A percentile compares a stretch with the other conserved stretches of the same genome.
phyloP scores from a whole-genome alignment of 106 monocot species.

The Phalaenopsis aphrodite region DNA sequence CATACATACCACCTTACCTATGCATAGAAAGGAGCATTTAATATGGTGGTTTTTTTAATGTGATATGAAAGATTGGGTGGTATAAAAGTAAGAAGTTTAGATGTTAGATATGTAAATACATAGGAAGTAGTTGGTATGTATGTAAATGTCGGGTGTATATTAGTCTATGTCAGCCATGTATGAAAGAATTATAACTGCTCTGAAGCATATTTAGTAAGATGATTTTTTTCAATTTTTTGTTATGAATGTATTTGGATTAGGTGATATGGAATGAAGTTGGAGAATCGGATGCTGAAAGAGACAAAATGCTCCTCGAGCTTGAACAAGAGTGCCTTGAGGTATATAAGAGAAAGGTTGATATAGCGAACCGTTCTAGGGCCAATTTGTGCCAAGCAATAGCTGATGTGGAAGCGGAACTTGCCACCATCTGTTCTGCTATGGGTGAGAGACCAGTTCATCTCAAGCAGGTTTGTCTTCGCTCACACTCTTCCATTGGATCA shows the following conservation, averaged over 20 bases:
- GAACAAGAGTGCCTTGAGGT: constrained; percentile 70
- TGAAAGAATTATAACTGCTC: neutral
- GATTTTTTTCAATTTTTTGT: neutral
- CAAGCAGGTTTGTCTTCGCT: constrained; percentile 23
- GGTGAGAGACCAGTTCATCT: constrained; percentile 40
- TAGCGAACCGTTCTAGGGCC: constrained; percentile 43
- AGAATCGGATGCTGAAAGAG: constrained; percentile 60
- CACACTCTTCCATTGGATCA: neutral
- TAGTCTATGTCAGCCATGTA: neutral
- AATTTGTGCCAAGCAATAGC: constrained; percentile 53
- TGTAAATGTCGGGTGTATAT: too few species aligned
- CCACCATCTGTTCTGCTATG: constrained; percentile 47
- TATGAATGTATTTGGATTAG: constrained; percentile 24
- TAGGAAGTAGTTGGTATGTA: too few species aligned
- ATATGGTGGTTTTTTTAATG: too few species aligned
- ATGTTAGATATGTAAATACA: too few species aligned
- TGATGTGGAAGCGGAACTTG: constrained; percentile 57
- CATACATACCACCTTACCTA: too few species aligned
- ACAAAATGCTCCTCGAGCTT: constrained; percentile 59
- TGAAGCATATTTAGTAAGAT: neutral
- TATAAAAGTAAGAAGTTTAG: too few species aligned
- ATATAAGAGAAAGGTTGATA: constrained; percentile 51
- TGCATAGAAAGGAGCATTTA: too few species aligned
- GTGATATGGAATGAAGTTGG: constrained; percentile 88
- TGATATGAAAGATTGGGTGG: too few species aligned